Evolutionary conservation across 495 filamentous ascomycete species (phyloP).

Genomic region (Tuber aestivum): DNA sequence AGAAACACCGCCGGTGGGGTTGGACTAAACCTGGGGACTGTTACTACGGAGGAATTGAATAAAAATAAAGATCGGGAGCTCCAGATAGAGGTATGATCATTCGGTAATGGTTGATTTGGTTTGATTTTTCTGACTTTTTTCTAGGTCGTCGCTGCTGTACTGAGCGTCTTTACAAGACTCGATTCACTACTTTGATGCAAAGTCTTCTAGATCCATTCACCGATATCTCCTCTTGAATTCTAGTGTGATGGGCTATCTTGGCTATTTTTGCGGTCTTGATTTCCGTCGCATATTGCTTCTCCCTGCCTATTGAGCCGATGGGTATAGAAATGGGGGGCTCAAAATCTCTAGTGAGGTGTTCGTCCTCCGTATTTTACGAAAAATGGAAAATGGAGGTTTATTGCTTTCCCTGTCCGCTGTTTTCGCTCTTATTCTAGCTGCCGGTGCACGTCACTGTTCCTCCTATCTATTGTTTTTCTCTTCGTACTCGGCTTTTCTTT

Average conservation of each 20-base stretch:
- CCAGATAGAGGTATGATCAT: slow-evolving; percentile 72
- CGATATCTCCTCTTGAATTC: neutral
- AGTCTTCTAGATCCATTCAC: neutral
- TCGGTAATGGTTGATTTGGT: neutral
- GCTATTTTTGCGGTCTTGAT: neutral
- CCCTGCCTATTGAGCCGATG: neutral
- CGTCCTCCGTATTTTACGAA: neutral
- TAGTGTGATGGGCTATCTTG: neutral
- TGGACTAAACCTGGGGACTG: slow-evolving; percentile 88
- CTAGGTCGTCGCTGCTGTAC: slow-evolving; percentile 82
- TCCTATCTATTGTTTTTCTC: neutral
- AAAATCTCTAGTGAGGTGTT: neutral
- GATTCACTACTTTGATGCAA: slow-evolving; percentile 72
- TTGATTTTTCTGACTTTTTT: slow-evolving; percentile 8
- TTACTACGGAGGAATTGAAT: slow-evolving; percentile 79
- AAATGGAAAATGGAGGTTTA: neutral
- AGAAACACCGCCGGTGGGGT: slow-evolving; percentile 65
- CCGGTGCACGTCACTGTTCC: neutral
- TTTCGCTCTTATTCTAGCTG: neutral
- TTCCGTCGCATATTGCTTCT: neutral
- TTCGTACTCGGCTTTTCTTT: neutral
- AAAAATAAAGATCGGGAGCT: slow-evolving; percentile 82
- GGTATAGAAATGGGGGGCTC: neutral
- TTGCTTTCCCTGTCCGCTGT: neutral
- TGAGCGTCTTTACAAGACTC: slow-evolving; percentile 93